Percentiles rank a stretch among this genome's conserved stretches.
These are phyloP conservation scores for Xylaria cubensis DNA, from an alignment of 495 filamentous ascomycete species.

Conservation along the genomic window DNA sequence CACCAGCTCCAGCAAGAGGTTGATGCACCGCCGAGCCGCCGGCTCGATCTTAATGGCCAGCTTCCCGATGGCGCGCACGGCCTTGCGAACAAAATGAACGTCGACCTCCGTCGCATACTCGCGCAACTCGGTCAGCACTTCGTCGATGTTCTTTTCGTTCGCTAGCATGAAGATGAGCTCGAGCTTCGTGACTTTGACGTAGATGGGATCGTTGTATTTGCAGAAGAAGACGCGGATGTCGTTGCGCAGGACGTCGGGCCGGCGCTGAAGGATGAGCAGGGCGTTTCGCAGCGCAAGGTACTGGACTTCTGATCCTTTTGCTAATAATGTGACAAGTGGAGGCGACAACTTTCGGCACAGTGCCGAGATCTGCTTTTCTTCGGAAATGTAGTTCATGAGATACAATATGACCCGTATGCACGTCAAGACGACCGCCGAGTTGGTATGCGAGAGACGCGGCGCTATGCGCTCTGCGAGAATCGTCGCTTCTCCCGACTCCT, in stretches of 20 bases:
- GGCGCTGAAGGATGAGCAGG: conserved; percentile 87
- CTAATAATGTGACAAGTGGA: conserved; percentile 91
- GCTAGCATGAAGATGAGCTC: conserved; percentile 99
- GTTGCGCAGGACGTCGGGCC: conserved; percentile 92
- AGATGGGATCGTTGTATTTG: conserved; percentile 99
- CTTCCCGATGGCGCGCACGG: conserved; percentile 96
- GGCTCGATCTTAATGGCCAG: conserved; percentile 99
- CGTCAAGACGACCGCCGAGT: conserved; percentile 94
- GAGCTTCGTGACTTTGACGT: conserved; percentile 99
- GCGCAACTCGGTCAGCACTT: conserved; percentile 91
- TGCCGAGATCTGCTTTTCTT: conserved; percentile 86
- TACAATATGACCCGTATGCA: conserved; percentile 96
- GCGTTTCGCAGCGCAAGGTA: conserved; percentile 96
- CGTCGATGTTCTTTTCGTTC: conserved; percentile 92
- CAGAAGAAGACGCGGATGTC: conserved; percentile 99
- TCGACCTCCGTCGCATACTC: conserved; percentile 99
- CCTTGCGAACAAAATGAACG: conserved; percentile 97
- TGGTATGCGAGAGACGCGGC: conserved; percentile 92
- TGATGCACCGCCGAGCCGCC: conserved; percentile 87
- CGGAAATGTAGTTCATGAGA: conserved; percentile 98
- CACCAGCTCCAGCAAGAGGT: conserved; percentile 89
- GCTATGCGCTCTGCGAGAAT: conserved; percentile 92
- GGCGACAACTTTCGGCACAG: conserved; percentile 94
- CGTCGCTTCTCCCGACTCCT: conserved; percentile 84
- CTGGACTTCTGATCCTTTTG: conserved; percentile 96